phyloP scores from a whole-genome alignment of 2,329 filamentous ascomycete genomes.

The Monilinia aucupariae region DNA sequence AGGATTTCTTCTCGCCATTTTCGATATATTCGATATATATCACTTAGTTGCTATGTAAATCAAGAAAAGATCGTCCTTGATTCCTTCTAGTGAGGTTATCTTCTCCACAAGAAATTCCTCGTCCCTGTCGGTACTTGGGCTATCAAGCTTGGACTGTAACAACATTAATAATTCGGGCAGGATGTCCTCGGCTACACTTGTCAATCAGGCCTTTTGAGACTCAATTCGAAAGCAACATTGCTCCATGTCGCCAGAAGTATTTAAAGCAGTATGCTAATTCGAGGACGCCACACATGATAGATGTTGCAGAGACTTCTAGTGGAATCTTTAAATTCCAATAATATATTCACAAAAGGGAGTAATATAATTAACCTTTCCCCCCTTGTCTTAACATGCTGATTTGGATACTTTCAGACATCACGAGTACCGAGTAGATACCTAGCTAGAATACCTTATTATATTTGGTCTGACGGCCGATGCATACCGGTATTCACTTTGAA shows the following conservation, averaged over 20 bases:
- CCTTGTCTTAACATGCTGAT: no score
- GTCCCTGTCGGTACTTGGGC: no score
- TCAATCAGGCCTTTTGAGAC: neutral
- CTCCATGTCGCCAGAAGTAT: no score
- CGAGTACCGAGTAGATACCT: no score
- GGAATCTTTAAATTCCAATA: no score
- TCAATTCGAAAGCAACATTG: neutral
- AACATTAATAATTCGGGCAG: neutral
- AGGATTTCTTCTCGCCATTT: neutral
- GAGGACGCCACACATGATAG: no score
- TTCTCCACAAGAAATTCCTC: constrained; percentile 6
- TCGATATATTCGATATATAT: neutral
- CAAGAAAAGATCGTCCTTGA: constrained; percentile 3
- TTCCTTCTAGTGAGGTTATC: neutral
- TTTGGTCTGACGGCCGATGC: neutral
- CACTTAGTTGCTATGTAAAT: no score
- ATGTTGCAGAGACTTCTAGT: no score
- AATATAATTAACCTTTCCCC: no score
- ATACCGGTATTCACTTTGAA: neutral
- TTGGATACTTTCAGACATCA: no score
- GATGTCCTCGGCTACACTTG: neutral
- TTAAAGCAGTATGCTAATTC: no score
- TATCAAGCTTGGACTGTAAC: neutral
- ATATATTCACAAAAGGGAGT: no score
- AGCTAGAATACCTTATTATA: neutral